Evolutionary conservation across 257 asterid species (phyloP), one percentile per base, ranked within the genome.

Genomic region (Sherardia arvensis): DNA sequence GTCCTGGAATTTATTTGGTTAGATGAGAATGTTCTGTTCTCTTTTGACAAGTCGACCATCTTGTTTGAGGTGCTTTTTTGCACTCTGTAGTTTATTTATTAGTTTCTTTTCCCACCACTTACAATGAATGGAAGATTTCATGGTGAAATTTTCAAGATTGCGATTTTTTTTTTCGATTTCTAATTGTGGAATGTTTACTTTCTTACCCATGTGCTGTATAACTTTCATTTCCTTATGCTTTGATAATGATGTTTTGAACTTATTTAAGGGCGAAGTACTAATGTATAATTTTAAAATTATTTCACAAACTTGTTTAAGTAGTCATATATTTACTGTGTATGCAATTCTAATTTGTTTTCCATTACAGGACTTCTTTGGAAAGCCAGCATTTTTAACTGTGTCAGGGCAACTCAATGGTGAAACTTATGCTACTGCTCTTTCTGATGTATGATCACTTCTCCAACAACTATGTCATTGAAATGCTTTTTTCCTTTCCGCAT

Each of bases 391-490:
- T 72, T 78, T 93, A 73, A 93, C 99, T 22, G 97, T 93, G 23
- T 93, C 99, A 36, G 99, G 99, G 61, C 99, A 90, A 79, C 92
- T 90, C 70, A 93, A 90, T 77, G 97, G 92, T 66, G 99, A 93
- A 87, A 79, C 97, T 79, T 90, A 93, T 77, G 97, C 99, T 33
- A 90, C 95, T 70, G 95, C 99, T 61, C 94, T 93, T 55, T 75
- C 94, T 58, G 97, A 93, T 84, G 99, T 93, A 93, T 63, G 30
- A 32, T 43, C 68, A 36, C 68, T 77, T 66, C 62, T 61, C 54
- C 51, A 9, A 21, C 23, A 48, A 57, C 49, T 67, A 12, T 64
- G 53, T 45, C 45, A 55, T 68, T 65, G 28, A 45, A 51, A 48
- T 67, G 63, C 48, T 49, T 30, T 57, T 61, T 22, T 22, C 17